A percentile compares a stretch with the other conserved stretches of the same genome.
Evolutionary conservation across 352 stramenopile species (phyloP).

Genomic region (Pythium monospermum): DNA sequence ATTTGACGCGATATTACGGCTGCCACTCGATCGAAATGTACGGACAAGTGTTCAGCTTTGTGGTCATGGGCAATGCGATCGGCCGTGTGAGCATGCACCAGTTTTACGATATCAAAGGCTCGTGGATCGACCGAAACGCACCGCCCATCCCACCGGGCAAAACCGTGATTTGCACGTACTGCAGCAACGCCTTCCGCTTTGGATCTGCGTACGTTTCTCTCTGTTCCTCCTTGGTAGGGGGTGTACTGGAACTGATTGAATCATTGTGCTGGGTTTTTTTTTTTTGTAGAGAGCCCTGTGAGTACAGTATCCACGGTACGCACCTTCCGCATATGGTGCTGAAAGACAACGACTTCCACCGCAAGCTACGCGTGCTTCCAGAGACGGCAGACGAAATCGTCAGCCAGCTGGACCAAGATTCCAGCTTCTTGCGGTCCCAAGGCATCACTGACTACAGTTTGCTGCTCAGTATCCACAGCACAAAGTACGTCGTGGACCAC

Average conservation of each 20-base stretch:
- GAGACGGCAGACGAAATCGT: conserved; percentile 57
- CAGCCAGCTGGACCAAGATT: conserved; percentile 62
- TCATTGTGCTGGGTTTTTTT: conserved; percentile 3
- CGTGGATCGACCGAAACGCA: conserved; percentile 82
- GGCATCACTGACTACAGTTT: conserved; percentile 90
- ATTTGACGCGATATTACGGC: conserved; percentile 87
- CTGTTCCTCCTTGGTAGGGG: not conserved
- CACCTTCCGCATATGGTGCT: conserved; percentile 76
- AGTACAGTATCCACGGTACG: conserved; percentile 74
- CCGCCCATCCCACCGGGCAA: conserved; percentile 75
- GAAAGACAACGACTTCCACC: conserved; percentile 86
- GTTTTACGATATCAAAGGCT: conserved; percentile 90
- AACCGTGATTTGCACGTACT: conserved; percentile 83
- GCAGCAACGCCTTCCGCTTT: conserved; percentile 74
- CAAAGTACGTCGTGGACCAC: conserved; percentile 80
- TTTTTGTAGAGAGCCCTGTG: conserved; percentile 41
- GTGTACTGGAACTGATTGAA: not conserved
- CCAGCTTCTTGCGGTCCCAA: conserved; percentile 63
- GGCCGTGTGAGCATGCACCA: conserved; percentile 79
- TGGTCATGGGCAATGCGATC: conserved; percentile 90
- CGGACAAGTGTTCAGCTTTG: conserved; percentile 81
- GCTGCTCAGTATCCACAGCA: conserved; percentile 80
- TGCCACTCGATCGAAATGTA: conserved; percentile 91
- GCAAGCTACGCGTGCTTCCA: conserved; percentile 67
- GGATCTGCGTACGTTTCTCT: conserved; percentile 40